phyloP scores from a whole-genome alignment of 345 rosid genomes.

The Arabidopsis thaliana region DNA sequence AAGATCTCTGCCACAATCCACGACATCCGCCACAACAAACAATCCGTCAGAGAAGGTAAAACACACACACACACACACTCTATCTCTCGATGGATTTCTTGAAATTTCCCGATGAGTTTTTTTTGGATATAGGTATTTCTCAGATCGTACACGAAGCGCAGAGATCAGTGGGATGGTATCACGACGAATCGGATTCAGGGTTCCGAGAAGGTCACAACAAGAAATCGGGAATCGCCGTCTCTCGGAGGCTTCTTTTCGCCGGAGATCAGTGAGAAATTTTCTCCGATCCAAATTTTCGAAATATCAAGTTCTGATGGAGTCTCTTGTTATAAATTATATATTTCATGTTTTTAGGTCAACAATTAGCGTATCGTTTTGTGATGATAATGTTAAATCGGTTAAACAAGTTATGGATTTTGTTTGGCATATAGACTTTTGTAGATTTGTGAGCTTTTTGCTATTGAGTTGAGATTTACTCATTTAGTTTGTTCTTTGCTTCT shows the following conservation, averaged over 20 bases:
- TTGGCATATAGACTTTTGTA: not conserved
- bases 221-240: slow-evolving; percentile 27
- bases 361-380: not conserved
- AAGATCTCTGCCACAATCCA: slow-evolving; percentile 90
- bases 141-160: slow-evolving; percentile 75
- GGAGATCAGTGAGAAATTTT: slow-evolving; percentile 29
- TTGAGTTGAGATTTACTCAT: not conserved
- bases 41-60: slow-evolving; percentile 75
- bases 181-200: slow-evolving; percentile 69
- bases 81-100: not conserved
- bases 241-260: slow-evolving; percentile 51
- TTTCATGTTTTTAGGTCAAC: too few species aligned
- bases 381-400: not conserved
- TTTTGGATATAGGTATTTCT: slow-evolving; percentile 60
- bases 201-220: slow-evolving; percentile 36
- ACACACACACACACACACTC: not conserved
- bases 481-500: not conserved
- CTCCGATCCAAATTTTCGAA: not conserved
- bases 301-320: not conserved
- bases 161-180: slow-evolving; percentile 80
- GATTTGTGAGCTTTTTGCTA: not conserved
- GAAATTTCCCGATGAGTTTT: not conserved
- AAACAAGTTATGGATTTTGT: not conserved
- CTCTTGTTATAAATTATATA: too few species aligned
- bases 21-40: slow-evolving; percentile 83